These are phyloP conservation scores for Lyophyllum decastes DNA, from an alignment of 768 basidiomycete genomes.

Conservation along the genomic window DNA sequence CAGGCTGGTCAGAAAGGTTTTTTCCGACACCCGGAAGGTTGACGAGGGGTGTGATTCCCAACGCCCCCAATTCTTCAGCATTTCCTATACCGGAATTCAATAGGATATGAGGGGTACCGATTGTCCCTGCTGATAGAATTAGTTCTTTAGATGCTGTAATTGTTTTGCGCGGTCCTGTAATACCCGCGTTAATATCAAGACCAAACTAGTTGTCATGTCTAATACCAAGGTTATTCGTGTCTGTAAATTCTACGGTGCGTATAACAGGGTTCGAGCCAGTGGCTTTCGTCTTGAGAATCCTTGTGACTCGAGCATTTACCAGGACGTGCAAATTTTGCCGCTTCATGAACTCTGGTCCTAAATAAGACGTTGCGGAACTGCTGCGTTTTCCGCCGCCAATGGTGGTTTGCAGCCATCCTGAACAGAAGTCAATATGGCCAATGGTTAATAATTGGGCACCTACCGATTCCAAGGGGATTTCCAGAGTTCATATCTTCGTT, in stretches of 20 bases:
- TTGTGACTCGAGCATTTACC: conserved; percentile 21
- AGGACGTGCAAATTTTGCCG: conserved; percentile 26
- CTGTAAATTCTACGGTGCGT: conserved; percentile 6
- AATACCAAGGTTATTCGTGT: neutral
- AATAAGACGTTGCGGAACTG: conserved; percentile 17
- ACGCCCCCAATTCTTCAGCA: conserved; percentile 11
- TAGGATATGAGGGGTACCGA: conserved; percentile 34
- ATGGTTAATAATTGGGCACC: conserved; percentile 5
- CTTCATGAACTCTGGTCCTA: conserved; percentile 17
- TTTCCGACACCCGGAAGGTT: conserved; percentile 29
- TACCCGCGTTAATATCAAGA: neutral
- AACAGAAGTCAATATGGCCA: conserved; percentile 14
- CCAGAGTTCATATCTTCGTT: conserved; percentile 46
- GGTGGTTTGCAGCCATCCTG: conserved; percentile 10
- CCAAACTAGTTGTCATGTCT: neutral
- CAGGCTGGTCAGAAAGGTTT: conserved; percentile 30
- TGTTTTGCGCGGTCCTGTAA: neutral
- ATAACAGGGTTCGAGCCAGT: neutral
- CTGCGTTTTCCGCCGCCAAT: conserved; percentile 8
- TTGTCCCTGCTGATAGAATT: conserved; percentile 27
- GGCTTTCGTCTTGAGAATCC: conserved; percentile 11
- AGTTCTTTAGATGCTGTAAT: conserved; percentile 17
- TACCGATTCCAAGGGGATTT: conserved; percentile 38
- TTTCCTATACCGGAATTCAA: conserved; percentile 37
- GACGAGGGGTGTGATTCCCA: conserved; percentile 25